Base-by-base conservation (phyloP, 2,329 filamentous ascomycete genomes). In the Botryotinia calthae region DNA sequence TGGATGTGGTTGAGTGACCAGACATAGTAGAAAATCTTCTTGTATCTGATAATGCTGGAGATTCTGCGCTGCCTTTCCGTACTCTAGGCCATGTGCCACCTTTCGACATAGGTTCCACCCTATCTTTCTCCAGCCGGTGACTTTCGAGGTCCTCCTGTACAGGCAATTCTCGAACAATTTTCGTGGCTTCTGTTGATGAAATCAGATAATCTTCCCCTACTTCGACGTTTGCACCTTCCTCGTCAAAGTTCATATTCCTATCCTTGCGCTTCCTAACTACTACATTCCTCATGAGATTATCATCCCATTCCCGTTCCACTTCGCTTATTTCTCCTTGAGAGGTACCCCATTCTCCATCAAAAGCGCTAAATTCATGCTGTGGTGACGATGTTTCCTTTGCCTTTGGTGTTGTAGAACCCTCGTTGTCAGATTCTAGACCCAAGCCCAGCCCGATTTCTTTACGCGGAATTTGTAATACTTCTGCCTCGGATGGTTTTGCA, bases 341-440 rank as follows among this genome's bases (percentile, higher is more conserved):
- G 70, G 83, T 83, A 68, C 80, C 83, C 87, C 87, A 91, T 79
- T 87, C 86, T 59, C 87, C 88, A 78, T 91, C 89, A 79, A 89
- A 89, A 71, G 83, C 83, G 74, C 83, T 82, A 76, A 88, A 88
- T 66, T 87, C 85, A 74, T 83, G 83, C 40, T 84, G 84, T 14
- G 83, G 84, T 68, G 82, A 79, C 67, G 82, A 79, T 75, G 73
- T 74, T 62, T 58, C 59, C 44, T 70, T 73, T 61, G 73, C 65
- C 80, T 82, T 78, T 59, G 79, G 78, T 51, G 80, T 82, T 54
- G 77, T 74, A 63, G 75, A 76, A 9, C 75, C 75, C 59, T 82
- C 82, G 72, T 78, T 78, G 61, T 83, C 82, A 31, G 84, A 82
- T 58, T 82, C 82, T 4, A 86, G 79, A 28, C 83, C 76, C 31